Conservation (phyloP, 176 grass and related monocot genomes). For the Musa schizocarpa region DNA sequence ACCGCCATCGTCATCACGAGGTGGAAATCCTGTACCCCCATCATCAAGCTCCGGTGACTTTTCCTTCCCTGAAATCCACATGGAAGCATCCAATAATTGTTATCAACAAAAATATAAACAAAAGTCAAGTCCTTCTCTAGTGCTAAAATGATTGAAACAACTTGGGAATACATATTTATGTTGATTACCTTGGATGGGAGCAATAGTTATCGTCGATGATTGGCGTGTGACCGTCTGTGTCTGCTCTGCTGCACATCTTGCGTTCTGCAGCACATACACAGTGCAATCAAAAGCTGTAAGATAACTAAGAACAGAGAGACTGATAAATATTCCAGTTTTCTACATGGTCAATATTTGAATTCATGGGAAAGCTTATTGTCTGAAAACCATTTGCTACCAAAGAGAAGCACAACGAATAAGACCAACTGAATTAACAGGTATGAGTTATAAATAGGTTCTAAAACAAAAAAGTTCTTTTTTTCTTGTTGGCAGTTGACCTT, state of each 20-base stretch:
- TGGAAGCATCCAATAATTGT: neutral
- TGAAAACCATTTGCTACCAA: too few species aligned
- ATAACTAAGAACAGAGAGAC: neutral
- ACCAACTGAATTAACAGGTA: too few species aligned
- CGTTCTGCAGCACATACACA: neutral
- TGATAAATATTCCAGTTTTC: neutral
- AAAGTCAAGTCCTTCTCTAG: neutral
- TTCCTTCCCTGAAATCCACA: conserved; percentile 15
- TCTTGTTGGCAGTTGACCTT: too few species aligned
- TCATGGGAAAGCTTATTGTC: too few species aligned
- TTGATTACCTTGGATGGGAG: conserved; percentile 25
- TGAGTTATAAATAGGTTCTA: too few species aligned
- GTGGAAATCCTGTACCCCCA: conserved; percentile 24
- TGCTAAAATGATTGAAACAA: neutral
- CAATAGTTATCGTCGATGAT: conserved; percentile 29
- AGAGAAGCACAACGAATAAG: too few species aligned
- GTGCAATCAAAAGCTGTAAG: neutral
- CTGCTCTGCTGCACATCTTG: conserved; percentile 30
- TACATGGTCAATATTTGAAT: neutral
- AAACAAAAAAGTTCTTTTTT: too few species aligned
- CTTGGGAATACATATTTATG: neutral
- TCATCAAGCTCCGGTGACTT: conserved; percentile 27
- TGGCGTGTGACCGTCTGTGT: conserved; percentile 27
- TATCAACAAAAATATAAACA: neutral
- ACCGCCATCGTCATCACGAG: conserved; percentile 27